A percentile compares a stretch with the other conserved stretches of the same genome.
phyloP scores from a whole-genome alignment of 164 flowering plant genomes.

The Magnolia changhungtana region DNA sequence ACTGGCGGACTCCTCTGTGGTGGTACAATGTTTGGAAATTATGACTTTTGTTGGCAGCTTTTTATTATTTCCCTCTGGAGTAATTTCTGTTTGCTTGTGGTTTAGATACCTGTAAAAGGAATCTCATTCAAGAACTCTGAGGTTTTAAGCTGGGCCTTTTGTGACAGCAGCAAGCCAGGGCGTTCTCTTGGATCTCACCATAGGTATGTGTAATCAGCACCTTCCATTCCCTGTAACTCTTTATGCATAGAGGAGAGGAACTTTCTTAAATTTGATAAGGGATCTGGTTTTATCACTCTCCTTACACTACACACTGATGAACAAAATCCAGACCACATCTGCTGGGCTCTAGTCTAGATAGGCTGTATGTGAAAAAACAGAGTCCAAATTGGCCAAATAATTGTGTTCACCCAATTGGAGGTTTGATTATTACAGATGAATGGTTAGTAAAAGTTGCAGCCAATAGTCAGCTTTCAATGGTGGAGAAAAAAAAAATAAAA shows the following conservation, averaged over 20 bases:
- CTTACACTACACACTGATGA: no score
- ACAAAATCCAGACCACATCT: no score
- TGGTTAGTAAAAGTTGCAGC: no score
- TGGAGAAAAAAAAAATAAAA: no score
- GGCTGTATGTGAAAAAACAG: no score
- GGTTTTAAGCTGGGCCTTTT: slow-evolving; percentile 64
- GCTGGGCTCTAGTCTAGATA: no score
- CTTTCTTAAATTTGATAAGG: no score
- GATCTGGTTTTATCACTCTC: no score
- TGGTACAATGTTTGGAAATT: not conserved
- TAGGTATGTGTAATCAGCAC: slow-evolving; percentile 33
- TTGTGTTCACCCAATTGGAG: no score
- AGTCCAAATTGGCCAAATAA: no score
- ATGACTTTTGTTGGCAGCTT: not conserved
- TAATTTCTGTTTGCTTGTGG: slow-evolving; percentile 9
- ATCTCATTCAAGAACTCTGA: slow-evolving; percentile 65
- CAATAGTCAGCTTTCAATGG: no score
- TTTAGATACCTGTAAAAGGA: slow-evolving; percentile 70
- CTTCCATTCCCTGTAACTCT: not conserved
- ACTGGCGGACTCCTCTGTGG: not conserved
- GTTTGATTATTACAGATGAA: no score
- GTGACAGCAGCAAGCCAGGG: slow-evolving; percentile 87
- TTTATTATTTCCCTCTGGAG: not conserved
- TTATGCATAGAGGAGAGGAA: not conserved
- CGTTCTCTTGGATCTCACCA: slow-evolving; percentile 31